Evolutionary conservation across 768 basidiomycete species (phyloP).

Genomic region (Zangia roseola): DNA sequence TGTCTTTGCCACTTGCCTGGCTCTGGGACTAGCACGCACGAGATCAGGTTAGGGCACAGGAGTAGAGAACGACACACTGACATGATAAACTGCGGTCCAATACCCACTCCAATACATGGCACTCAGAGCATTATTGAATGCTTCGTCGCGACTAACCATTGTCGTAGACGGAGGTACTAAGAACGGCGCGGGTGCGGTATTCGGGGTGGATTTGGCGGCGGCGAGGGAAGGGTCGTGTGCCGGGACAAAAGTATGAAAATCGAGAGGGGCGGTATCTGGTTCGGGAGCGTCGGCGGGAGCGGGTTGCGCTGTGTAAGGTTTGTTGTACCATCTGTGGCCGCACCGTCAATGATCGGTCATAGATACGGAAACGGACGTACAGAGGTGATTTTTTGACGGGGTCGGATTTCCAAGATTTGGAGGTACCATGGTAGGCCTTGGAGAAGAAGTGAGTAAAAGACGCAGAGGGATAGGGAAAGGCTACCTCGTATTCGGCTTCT

Average conservation of each 20-base stretch:
- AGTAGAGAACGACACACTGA: slow-evolving; percentile 34
- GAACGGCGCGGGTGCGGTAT: slow-evolving; percentile 13
- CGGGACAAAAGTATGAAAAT: slow-evolving; percentile 72
- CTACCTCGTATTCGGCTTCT: slow-evolving; percentile 73
- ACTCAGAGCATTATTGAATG: slow-evolving; percentile 68
- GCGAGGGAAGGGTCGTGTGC: slow-evolving; percentile 63
- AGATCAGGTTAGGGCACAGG: background rate
- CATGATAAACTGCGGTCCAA: slow-evolving; percentile 86
- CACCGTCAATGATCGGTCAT: no score
- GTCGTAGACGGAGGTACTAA: slow-evolving; percentile 33
- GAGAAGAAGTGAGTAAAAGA: background rate
- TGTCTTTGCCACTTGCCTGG: slow-evolving; percentile 18
- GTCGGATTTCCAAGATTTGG: slow-evolving; percentile 68
- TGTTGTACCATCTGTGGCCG: slow-evolving; percentile 70
- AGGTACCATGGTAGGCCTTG: slow-evolving; percentile 64
- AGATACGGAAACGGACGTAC: slow-evolving; percentile 41
- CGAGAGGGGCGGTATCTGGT: slow-evolving; percentile 56
- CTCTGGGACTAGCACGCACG: slow-evolving; percentile 32
- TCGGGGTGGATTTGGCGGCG: slow-evolving; percentile 9
- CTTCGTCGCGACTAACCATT: slow-evolving; percentile 65
- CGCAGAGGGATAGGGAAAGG: background rate
- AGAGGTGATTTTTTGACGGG: slow-evolving; percentile 69
- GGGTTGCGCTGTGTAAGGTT: slow-evolving; percentile 36
- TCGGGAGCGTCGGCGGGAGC: slow-evolving; percentile 23
- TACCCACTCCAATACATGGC: slow-evolving; percentile 90